A percentile compares a stretch with the other conserved stretches of the same genome.
These are phyloP conservation scores for Neocatenulostroma microsporum DNA, from an alignment of 2,329 filamentous ascomycete genomes.

Conservation along the genomic window DNA sequence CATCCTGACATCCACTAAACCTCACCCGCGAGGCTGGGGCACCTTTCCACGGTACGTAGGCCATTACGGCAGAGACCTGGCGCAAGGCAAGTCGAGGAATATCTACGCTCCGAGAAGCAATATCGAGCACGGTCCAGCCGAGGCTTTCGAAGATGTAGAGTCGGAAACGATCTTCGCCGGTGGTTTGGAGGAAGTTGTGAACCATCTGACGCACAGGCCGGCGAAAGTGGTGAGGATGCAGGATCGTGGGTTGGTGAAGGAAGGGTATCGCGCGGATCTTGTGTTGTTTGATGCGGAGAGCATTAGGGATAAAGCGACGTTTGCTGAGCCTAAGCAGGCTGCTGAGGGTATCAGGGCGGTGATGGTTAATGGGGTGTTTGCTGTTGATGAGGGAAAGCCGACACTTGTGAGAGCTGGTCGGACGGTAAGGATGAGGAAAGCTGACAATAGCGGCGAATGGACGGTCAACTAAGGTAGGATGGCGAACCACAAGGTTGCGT, in stretches of 20 bases:
- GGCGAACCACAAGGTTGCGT: too few relatives aligned
- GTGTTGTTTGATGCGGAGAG: constrained; percentile 20
- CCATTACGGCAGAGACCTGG: constrained; percentile 22
- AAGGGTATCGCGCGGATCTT: constrained; percentile 21
- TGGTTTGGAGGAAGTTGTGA: constrained; percentile 22
- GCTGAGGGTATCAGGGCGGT: constrained; percentile 21
- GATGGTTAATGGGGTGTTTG: constrained; percentile 21
- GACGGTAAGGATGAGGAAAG: constrained; percentile 16
- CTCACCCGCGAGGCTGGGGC: constrained; percentile 24
- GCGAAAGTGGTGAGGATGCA: constrained; percentile 16
- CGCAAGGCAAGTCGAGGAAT: constrained; percentile 15
- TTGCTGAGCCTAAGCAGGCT: constrained; percentile 18
- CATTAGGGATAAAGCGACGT: constrained; percentile 22
- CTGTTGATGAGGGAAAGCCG: constrained; percentile 18
- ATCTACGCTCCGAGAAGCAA: constrained; percentile 14
- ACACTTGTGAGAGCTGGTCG: constrained; percentile 16
- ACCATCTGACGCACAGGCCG: constrained; percentile 21
- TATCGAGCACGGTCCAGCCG: constrained; percentile 2
- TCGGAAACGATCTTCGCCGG: constrained; percentile 20
- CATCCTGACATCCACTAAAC: constrained; percentile 23
- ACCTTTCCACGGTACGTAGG: constrained; percentile 24
- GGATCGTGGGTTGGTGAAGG: constrained; percentile 19
- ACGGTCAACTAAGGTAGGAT: not conserved
- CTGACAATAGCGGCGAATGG: not conserved
- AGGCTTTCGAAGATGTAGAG: constrained; percentile 15